Evolutionary conservation across 352 stramenopile genomes (phyloP).

Genomic region (Phytophthora crassamura): DNA sequence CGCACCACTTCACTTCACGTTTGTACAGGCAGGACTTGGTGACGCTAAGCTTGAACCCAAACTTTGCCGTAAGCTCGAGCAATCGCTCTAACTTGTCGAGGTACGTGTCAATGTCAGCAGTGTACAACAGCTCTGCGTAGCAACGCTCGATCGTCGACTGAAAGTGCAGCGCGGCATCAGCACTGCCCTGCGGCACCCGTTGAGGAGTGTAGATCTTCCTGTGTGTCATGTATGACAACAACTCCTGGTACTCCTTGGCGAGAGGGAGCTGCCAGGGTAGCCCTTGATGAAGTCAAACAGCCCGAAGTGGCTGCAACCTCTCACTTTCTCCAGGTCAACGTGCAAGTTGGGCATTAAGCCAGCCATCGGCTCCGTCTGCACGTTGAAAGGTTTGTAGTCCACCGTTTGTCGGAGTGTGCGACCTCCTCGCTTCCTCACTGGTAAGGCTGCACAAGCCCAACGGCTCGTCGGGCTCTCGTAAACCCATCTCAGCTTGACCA

Average conservation of each 20-base stretch:
- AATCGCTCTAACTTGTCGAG: conserved; percentile 30
- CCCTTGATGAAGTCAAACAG: conserved; percentile 13
- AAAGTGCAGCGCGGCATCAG: conserved; percentile 27
- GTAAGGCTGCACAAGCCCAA: conserved; percentile 17
- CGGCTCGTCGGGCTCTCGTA: conserved; percentile 19
- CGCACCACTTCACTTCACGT: conserved; percentile 30
- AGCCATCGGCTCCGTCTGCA: conserved; percentile 4
- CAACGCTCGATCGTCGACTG: conserved; percentile 16
- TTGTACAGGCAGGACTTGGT: conserved; percentile 31
- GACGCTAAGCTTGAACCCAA: conserved; percentile 35
- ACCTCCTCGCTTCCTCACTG: conserved; percentile 4
- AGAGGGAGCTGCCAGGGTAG: conserved; percentile 29
- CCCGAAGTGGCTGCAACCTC: conserved; percentile 16
- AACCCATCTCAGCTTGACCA: conserved; percentile 21
- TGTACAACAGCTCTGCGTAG: conserved; percentile 19
- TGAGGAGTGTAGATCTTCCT: conserved; percentile 11
- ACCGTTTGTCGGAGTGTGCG: conserved; percentile 6
- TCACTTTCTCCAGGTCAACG: conserved; percentile 11
- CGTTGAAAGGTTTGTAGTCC: conserved; percentile 20
- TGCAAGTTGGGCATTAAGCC: conserved; percentile 16
- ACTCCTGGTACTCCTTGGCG: neutral
- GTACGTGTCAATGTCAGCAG: conserved; percentile 31
- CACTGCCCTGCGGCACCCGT: conserved; percentile 32
- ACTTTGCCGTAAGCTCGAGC: conserved; percentile 19
- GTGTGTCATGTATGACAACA: conserved; percentile 14